Percentiles rank a stretch among this genome's conserved stretches.
phyloP scores from a whole-genome alignment of 2,329 filamentous ascomycete genomes.

The Aspergillus nomiae region DNA sequence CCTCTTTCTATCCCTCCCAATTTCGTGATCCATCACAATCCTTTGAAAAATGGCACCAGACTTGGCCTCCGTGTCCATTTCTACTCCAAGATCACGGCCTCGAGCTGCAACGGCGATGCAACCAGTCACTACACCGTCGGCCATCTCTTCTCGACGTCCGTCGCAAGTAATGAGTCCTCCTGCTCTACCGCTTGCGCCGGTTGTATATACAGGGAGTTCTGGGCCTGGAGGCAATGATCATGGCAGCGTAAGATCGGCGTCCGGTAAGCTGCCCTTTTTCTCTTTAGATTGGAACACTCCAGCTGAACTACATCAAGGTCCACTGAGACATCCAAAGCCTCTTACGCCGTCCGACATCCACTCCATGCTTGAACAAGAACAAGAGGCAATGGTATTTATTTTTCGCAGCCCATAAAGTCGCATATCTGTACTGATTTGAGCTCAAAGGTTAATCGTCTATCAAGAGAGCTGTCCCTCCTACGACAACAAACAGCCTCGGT shows the following conservation, averaged over 20 bases:
- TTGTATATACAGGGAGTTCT: slow-evolving; percentile 27
- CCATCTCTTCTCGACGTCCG: slow-evolving; percentile 46
- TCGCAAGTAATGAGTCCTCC: slow-evolving; percentile 52
- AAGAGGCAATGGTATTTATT: slow-evolving; percentile 79
- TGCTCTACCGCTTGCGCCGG: slow-evolving; percentile 33
- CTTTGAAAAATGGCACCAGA: slow-evolving; percentile 52
- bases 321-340: slow-evolving; percentile 81
- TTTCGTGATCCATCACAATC: neutral
- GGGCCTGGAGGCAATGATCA: slow-evolving; percentile 33
- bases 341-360: slow-evolving; percentile 88
- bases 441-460: slow-evolving; percentile 82
- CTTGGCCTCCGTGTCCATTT: slow-evolving; percentile 45
- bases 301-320: slow-evolving; percentile 52
- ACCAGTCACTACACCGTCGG: slow-evolving; percentile 35
- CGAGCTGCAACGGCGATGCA: slow-evolving; percentile 32
- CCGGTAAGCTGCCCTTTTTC: slow-evolving; percentile 36
- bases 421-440: neutral
- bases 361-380: slow-evolving; percentile 87
- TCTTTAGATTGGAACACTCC: neutral
- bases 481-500: slow-evolving; percentile 68
- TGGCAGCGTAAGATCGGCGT: slow-evolving; percentile 39
- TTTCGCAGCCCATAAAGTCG: neutral
- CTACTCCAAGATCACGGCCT: slow-evolving; percentile 35
- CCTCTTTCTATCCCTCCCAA: slow-evolving; percentile 8
- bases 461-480: slow-evolving; percentile 83